Conservation (phyloP, 805 yeast genomes). For the Grigorovia jiainica region DNA sequence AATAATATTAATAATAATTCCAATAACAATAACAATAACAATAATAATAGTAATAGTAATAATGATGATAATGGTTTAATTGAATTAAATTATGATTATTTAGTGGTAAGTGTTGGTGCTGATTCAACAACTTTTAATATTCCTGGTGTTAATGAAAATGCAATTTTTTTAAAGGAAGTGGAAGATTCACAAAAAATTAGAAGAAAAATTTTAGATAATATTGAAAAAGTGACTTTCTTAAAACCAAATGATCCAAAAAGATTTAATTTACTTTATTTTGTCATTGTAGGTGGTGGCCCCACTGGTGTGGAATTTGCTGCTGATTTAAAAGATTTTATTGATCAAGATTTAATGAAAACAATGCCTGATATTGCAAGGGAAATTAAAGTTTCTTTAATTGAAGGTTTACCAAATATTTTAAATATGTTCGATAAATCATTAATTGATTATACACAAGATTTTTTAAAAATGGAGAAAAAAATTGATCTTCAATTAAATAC, state of each 20-base stretch:
- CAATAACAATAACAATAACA: too few relatives aligned
- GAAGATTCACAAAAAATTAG: constrained; percentile 80
- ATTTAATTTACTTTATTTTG: constrained; percentile 72
- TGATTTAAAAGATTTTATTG: constrained; percentile 88
- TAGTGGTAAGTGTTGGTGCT: constrained; percentile 91
- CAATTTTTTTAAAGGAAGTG: constrained; percentile 83
- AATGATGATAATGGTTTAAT: constrained; percentile 1
- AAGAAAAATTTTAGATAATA: constrained; percentile 69
- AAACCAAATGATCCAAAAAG: constrained; percentile 68
- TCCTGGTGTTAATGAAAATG: constrained; percentile 87
- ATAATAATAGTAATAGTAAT: constrained; percentile 31
- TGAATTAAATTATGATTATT: constrained; percentile 59
- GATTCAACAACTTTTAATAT: constrained; percentile 91
- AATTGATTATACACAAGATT: constrained; percentile 70
- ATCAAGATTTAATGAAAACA: constrained; percentile 83
- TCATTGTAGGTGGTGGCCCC: constrained; percentile 98
- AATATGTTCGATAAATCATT: constrained; percentile 61
- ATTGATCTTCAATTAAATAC: constrained; percentile 75
- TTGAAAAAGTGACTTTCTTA: constrained; percentile 80
- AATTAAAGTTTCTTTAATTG: constrained; percentile 75
- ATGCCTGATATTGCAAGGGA: constrained; percentile 79
- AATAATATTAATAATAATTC: constrained; percentile 56
- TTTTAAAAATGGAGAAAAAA: constrained; percentile 50
- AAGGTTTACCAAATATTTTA: constrained; percentile 85
- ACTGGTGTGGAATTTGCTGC: constrained; percentile 98